Conservation (phyloP, 805 yeast genomes). For the Candida insectalens region DNA sequence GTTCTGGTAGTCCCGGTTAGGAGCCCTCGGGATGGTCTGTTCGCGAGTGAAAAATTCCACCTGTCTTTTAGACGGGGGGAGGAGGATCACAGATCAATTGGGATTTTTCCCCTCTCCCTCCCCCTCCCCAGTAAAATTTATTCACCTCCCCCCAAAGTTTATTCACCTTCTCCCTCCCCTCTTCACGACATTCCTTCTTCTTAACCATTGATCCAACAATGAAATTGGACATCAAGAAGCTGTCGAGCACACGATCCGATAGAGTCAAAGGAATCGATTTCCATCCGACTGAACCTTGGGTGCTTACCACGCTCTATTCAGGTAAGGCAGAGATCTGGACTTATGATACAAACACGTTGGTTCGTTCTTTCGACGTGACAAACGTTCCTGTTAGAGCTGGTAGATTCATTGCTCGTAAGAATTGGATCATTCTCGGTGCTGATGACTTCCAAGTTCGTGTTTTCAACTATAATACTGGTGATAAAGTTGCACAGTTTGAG, state of each 20-base stretch:
- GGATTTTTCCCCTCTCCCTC: too few species aligned
- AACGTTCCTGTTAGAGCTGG: constrained; percentile 95
- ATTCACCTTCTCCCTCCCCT: too few species aligned
- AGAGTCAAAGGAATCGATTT: constrained; percentile 97
- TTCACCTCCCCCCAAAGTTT: too few species aligned
- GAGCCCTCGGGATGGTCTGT: too few species aligned
- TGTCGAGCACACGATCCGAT: constrained; percentile 85
- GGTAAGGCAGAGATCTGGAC: constrained; percentile 93
- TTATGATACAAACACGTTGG: constrained; percentile 73
- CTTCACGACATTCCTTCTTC: too few species aligned
- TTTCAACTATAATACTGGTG: constrained; percentile 91
- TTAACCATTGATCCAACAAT: too few species aligned
- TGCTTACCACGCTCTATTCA: constrained; percentile 79
- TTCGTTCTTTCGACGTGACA: constrained; percentile 89
- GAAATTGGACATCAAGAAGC: constrained; percentile 38
- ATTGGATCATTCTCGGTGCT: constrained; percentile 93
- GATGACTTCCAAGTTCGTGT: constrained; percentile 94
- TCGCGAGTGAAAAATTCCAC: too few species aligned
- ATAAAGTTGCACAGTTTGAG: constrained; percentile 88
- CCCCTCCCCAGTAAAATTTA: neutral
- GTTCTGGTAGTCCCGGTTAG: too few species aligned
- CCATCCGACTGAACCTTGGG: constrained; percentile 98
- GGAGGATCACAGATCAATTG: too few species aligned
- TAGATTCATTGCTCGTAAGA: constrained; percentile 87
- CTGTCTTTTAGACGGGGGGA: too few species aligned